Percentiles rank a stretch among this genome's conserved stretches.
phyloP scores from a whole-genome alignment of 192 early-diverging fungal genomes.

The Rhizophagus clarus region DNA sequence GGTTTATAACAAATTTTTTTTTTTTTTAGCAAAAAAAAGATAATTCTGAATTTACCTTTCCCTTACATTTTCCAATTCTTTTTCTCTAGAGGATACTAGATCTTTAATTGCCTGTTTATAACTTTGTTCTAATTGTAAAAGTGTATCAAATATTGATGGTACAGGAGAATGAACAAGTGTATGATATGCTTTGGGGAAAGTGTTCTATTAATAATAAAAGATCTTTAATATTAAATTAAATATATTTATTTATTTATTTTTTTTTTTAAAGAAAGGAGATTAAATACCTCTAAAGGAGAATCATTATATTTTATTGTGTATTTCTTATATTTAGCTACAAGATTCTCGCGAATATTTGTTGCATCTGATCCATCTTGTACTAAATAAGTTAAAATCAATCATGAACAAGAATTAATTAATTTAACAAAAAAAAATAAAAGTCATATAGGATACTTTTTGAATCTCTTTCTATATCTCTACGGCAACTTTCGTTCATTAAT shows the following conservation, averaged over 20 bases:
- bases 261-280: not conserved
- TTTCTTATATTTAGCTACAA: slow-evolving; percentile 24
- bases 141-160: slow-evolving; percentile 56
- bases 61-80: slow-evolving; percentile 37
- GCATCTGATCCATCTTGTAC: slow-evolving; percentile 2
- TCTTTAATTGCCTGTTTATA: slow-evolving; percentile 53
- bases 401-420: not conserved
- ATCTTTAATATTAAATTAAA: too few species aligned
- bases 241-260: not conserved
- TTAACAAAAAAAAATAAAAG: not conserved
- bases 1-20: too few species aligned
- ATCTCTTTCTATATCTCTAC: slow-evolving; percentile 29
- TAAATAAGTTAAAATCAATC: not conserved
- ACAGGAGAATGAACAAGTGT: slow-evolving; percentile 62
- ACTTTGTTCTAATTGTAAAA: slow-evolving; percentile 56
- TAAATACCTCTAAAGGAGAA: slow-evolving; percentile 20
- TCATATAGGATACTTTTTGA: slow-evolving; percentile 28
- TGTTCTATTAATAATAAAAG: slow-evolving; percentile 40
- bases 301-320: slow-evolving; percentile 22
- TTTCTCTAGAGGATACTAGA: slow-evolving; percentile 38
- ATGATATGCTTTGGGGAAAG: slow-evolving; percentile 60
- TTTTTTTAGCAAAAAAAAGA: not conserved
- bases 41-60: slow-evolving; percentile 28
- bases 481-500: slow-evolving; percentile 42
- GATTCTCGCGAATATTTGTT: not conserved